A percentile compares a stretch with the other conserved stretches of the same genome.
These are phyloP conservation scores for Malassezia dermatis DNA, from an alignment of 1,284 basidiomycete genomes.

Conservation along the genomic window DNA sequence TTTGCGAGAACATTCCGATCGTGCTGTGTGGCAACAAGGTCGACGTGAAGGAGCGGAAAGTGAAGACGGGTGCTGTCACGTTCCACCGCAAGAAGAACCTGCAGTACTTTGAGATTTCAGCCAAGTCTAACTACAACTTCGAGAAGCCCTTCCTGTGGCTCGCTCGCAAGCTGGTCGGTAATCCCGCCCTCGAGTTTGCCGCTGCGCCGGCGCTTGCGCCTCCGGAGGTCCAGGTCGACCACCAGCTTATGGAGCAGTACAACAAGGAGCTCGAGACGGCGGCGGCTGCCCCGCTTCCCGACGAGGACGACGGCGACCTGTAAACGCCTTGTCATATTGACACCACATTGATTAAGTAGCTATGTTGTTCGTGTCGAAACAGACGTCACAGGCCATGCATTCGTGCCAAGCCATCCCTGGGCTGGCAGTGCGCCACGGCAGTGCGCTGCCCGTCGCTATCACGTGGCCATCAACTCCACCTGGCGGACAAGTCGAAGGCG, in stretches of 20 bases:
- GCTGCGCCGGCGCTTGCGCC: constrained; percentile 92
- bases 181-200: constrained; percentile 81
- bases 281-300: constrained; percentile 52
- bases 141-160: constrained; percentile 99
- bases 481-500: background rate
- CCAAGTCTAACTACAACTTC: constrained; percentile 99
- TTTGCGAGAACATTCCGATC: constrained; percentile 98
- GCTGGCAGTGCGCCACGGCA: background rate
- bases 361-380: background rate
- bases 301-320: constrained; percentile 52
- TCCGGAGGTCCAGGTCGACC: constrained; percentile 80
- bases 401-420: background rate
- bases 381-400: background rate
- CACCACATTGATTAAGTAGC: background rate
- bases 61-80: constrained; percentile 94
- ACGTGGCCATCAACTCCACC: constrained; percentile 6
- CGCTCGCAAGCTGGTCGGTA: constrained; percentile 92
- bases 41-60: constrained; percentile 99
- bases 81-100: constrained; percentile 99
- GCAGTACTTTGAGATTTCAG: constrained; percentile 99
- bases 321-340: constrained; percentile 15
- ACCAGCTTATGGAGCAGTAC: constrained; percentile 71
- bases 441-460: background rate
- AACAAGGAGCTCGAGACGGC: constrained; percentile 61
- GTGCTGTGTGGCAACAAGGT: constrained; percentile 99